These are phyloP conservation scores for Ilyonectria mors-panacis DNA, from an alignment of 2,329 filamentous ascomycete genomes.

Conservation along the genomic window DNA sequence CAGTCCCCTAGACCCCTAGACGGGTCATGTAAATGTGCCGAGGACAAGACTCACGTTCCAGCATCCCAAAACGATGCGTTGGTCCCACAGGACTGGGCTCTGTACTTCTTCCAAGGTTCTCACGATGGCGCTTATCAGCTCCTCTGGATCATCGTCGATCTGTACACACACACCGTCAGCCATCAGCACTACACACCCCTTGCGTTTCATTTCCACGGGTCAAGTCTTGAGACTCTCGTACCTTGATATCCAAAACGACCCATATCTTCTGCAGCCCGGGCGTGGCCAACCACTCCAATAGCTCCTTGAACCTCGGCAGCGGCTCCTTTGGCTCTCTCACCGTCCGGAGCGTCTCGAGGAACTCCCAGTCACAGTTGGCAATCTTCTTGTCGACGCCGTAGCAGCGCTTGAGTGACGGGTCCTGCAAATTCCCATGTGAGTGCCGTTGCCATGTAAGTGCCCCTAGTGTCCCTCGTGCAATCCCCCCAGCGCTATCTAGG, in stretches of 20 bases:
- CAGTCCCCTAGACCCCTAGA: background rate
- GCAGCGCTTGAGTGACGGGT: slow-evolving; percentile 83
- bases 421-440: slow-evolving; percentile 62
- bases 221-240: slow-evolving; percentile 53
- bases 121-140: slow-evolving; percentile 79
- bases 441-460: slow-evolving; percentile 19
- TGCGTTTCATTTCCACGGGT: background rate
- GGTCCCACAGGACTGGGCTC: slow-evolving; percentile 73
- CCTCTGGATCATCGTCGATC: slow-evolving; percentile 78
- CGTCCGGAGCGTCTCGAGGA: slow-evolving; percentile 79
- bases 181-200: background rate
- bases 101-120: slow-evolving; percentile 71
- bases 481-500: background rate
- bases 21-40: background rate
- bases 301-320: slow-evolving; percentile 82
- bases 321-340: slow-evolving; percentile 75
- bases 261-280: slow-evolving; percentile 79
- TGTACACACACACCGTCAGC: slow-evolving; percentile 51
- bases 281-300: slow-evolving; percentile 79
- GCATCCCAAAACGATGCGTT: slow-evolving; percentile 83
- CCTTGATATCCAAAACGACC: slow-evolving; percentile 92
- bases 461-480: background rate
- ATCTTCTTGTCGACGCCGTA: slow-evolving; percentile 83
- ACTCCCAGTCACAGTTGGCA: slow-evolving; percentile 82
- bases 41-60: slow-evolving; percentile 75